Base-by-base conservation (phyloP, 2,329 filamentous ascomycete species). In the Davidsoniella neocaledoniae region DNA sequence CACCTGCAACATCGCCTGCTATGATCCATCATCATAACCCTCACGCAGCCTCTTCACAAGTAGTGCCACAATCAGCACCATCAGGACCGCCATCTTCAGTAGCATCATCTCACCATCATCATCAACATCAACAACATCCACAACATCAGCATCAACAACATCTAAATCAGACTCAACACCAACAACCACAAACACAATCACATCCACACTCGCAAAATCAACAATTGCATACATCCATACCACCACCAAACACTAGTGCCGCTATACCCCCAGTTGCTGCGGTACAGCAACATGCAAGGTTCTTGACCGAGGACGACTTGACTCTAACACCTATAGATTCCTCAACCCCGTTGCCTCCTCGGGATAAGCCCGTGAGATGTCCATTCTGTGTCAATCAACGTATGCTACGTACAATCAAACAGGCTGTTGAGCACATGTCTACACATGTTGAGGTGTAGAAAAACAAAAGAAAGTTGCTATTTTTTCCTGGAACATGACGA, bases 331-430 rank as follows among this genome's bases (percentile, higher is more conserved):
- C 74, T 1, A 76, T 76, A 44, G 68, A 72, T 25, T 68, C 70
- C 14, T 68, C 68, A 14, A 66, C 62, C 3, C 68, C 71, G 6
- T 58, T 72, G 25, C 64, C 69, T 3, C 60, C 62, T 5, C 63
- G 65, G 29, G 71, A 77, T 36, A 61, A 67, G 17, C 72, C 74
- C 2, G 59, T 76, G 25, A 66, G 74, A 16, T 79, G 75, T 55
- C 75, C 75, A 1, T 79, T 76, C 55, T 79, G 75, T 54, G 68
- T 79, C 36, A 79, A 78, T 55, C 71, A 76, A 56, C 67, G 75
- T 5, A 76, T 78, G 73, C 65, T 79, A 47, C 66, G 74, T 16
- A 73, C 68, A 1, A 74, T 78, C 43, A 77, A 75, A 60, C 75
- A 79, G 58, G 73, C 75, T 4, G 74, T 79, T 2, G 75, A 79